Base-by-base conservation (phyloP, 2,329 filamentous ascomycete genomes). In the Fusarium sp. region DNA sequence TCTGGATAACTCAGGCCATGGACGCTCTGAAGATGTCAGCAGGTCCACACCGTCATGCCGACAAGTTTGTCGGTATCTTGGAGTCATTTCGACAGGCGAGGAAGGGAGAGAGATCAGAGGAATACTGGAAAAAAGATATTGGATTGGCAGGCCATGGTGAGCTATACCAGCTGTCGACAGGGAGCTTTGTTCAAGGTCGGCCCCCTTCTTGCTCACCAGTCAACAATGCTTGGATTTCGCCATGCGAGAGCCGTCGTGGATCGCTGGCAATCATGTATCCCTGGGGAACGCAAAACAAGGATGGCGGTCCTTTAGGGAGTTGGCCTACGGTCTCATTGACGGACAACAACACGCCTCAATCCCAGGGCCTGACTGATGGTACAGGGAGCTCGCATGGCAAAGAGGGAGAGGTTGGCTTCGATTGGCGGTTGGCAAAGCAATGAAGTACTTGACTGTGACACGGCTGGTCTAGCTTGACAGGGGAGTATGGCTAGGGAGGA, bases 21-120 rank as follows among this genome's bases (percentile, higher is more conserved):
- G 74, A 79, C 2, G 85, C 90, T 50, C 83, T 90, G 78, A 78
- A 81, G 4, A 87, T 87, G 74, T 89, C 87, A 73, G 84, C 86
- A 9, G 76, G 83, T 31, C 81, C 79, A 2, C 88, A 90, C 68
- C 82, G 84, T 1, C 86, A 90, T 74, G 88, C 88, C 3, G 77
- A 81, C 5, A 83, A 88, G 6, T 84, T 89, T 5, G 80, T 84
- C 11, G 86, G 85, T 63, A 90, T 90, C 38, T 79, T 90, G 14
- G 81, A 82, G 5, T 84, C 83, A 7, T 90, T 91, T 69, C 80
- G 83, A 9, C 54, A 63, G 14, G 75, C 71, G 5, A 66, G 78
- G 11, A 40, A 58, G 20, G 57, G 16, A 6, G 52, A 54, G 40
- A 36, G 42, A 6, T 63, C 52, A 27, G 13, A 20, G 20, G 64